phyloP scores from a whole-genome alignment of 441 rosid genomes.

The Pelargonium cotyledonis region DNA sequence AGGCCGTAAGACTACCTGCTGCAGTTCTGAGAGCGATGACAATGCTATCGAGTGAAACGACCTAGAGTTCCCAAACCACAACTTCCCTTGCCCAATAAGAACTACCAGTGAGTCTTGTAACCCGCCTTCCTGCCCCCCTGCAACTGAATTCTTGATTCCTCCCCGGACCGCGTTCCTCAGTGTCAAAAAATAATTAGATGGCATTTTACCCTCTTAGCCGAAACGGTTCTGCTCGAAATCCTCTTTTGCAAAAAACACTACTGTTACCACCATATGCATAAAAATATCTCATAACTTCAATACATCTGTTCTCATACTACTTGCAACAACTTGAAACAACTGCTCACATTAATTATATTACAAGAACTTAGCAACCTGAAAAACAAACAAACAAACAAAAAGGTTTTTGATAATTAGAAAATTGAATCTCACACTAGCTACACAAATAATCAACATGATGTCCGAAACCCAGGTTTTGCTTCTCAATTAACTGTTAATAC shows the following conservation, averaged over 20 bases:
- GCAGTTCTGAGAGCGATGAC: slow-evolving; percentile 37
- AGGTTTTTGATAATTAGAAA: neutral
- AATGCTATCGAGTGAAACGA: slow-evolving; percentile 40
- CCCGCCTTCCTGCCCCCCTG: slow-evolving; percentile 31
- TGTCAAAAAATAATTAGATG: slow-evolving; percentile 38
- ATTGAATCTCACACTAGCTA: neutral
- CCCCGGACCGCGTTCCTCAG: slow-evolving; percentile 47
- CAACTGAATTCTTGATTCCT: slow-evolving; percentile 35
- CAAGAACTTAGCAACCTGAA: slow-evolving; percentile 21
- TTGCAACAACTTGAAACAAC: neutral
- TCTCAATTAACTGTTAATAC: neutral
- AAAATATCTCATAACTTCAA: slow-evolving; percentile 47
- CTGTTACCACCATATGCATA: slow-evolving; percentile 22
- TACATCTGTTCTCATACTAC: slow-evolving; percentile 12
- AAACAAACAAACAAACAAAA: neutral
- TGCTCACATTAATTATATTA: slow-evolving; percentile 10
- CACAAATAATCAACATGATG: neutral
- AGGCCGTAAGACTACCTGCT: slow-evolving; percentile 42
- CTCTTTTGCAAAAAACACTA: slow-evolving; percentile 22
- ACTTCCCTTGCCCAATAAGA: slow-evolving; percentile 50
- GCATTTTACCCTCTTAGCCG: slow-evolving; percentile 54
- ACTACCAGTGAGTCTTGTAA: slow-evolving; percentile 35
- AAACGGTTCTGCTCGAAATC: slow-evolving; percentile 22
- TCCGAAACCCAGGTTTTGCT: neutral
- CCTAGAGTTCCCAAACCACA: slow-evolving; percentile 41